phyloP scores from a whole-genome alignment of 108 stramenopile genomes.

The Cyclotella atomus region DNA sequence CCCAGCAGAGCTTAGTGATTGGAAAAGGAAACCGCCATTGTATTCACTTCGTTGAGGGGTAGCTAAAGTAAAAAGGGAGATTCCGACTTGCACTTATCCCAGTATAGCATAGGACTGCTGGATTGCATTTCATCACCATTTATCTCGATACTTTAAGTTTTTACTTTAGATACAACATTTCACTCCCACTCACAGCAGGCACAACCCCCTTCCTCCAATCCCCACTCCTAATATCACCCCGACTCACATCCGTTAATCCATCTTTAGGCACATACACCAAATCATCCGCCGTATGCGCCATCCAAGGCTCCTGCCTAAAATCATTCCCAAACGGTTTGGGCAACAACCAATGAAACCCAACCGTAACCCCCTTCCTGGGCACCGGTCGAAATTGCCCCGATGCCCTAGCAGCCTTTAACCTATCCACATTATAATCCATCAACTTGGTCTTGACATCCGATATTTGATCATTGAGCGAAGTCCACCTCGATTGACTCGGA shows the following conservation, averaged over 20 bases:
- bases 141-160: too few relatives aligned
- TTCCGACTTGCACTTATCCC: too few relatives aligned
- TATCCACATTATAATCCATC: constrained; percentile 67
- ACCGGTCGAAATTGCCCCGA: constrained; percentile 77
- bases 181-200: constrained; percentile 76
- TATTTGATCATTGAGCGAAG: constrained; percentile 53
- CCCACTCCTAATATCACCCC: constrained; percentile 62
- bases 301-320: constrained; percentile 83
- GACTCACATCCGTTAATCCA: constrained; percentile 76
- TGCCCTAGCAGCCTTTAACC: constrained; percentile 76
- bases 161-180: constrained; percentile 89
- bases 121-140: too few relatives aligned
- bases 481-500: constrained; percentile 26
- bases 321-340: constrained; percentile 93
- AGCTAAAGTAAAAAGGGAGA: not conserved
- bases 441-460: constrained; percentile 41
- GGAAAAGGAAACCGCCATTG: too few relatives aligned
- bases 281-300: constrained; percentile 77
- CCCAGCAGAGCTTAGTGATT: constrained; percentile 6
- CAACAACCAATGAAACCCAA: constrained; percentile 92
- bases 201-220: constrained; percentile 85
- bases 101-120: too few relatives aligned
- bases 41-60: too few relatives aligned
- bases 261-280: constrained; percentile 74
- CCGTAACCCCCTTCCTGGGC: constrained; percentile 88